Percentiles rank a stretch among this genome's conserved stretches.
These are phyloP conservation scores for Coemansia sp. DNA, from an alignment of 192 early-diverging fungal genomes.

Conservation along the genomic window DNA sequence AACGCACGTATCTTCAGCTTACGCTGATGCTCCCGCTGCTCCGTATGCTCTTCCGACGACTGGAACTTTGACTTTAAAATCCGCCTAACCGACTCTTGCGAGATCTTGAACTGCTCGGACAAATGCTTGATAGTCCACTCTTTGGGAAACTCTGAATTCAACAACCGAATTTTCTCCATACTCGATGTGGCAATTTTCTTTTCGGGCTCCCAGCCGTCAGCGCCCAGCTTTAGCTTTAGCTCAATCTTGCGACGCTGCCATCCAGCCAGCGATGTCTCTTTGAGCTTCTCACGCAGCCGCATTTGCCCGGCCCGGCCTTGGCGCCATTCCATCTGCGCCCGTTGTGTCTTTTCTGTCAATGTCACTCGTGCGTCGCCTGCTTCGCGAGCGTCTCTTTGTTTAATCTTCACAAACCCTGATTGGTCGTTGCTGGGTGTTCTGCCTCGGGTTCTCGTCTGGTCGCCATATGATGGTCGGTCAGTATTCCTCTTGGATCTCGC, in stretches of 20 bases:
- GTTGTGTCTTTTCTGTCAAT: conserved; percentile 22
- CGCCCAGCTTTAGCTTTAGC: conserved; percentile 40
- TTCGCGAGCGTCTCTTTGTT: background rate
- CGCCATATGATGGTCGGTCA: no score
- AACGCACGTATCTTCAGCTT: conserved; percentile 16
- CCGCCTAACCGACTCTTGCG: conserved; percentile 54
- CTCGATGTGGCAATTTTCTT: conserved; percentile 49
- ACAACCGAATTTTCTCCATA: conserved; percentile 50
- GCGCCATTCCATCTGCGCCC: conserved; percentile 23
- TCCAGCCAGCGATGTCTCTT: conserved; percentile 23
- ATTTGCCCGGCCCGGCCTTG: conserved; percentile 15
- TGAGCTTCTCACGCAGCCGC: conserved; percentile 19
- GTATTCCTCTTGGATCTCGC: no score
- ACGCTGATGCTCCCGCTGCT: conserved; percentile 49
- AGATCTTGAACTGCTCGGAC: conserved; percentile 57
- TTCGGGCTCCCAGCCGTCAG: conserved; percentile 29
- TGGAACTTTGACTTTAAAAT: conserved; percentile 58
- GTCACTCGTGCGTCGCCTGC: conserved; percentile 5
- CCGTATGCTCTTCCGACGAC: conserved; percentile 25
- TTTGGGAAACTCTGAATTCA: conserved; percentile 52
- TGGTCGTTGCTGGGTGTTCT: background rate
- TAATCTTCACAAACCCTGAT: background rate
- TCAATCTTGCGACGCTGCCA: conserved; percentile 56
- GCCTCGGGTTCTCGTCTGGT: no score
- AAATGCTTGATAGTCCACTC: conserved; percentile 48